Base-by-base conservation (phyloP, 805 yeast species). In the Nakazawaea holstii region DNA sequence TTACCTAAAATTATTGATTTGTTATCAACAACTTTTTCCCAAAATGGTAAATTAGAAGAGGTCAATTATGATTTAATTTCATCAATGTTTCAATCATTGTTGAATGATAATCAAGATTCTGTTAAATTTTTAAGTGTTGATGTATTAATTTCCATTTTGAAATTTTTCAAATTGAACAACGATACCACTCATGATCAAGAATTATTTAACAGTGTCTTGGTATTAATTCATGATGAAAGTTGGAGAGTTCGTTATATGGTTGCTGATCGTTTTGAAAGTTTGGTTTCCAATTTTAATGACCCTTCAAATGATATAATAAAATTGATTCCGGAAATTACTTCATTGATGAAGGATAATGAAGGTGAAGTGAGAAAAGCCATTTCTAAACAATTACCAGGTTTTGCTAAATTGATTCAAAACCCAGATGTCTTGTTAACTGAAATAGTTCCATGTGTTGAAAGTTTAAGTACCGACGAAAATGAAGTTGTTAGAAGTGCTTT, bases 181-280 rank as follows among this genome's bases (percentile, higher is more conserved):
- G 88, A 84, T 55, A 63, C 59, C 17, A 67, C 81, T 15, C 87
- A 82, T 62, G 75, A 80, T 55, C 73, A 77, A 41, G 86, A 83
- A 54, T 71, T 86, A 49, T 72, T 86, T 52, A 70, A 74, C 44
- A 77, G 83, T 53, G 76, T 95, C 2, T 74, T 84, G 53, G 79
- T 80, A 53, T 74, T 94, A 55, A 83, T 88, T 49, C 78, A 75
- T 53, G 99, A 94, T 69, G 89, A 87, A 66, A 85, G 95, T 60
- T 94, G 99, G 99, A 82, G 99, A 66, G 98, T 94, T 49, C 83
- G 99, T 60, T 94, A 92, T 68, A 90, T 94, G 83, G 95, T 96
- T 31, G 96, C 97, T n/a, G 97, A 92, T 63, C 77, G 90, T 58
- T 91, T 90, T 60, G 87, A 83, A 56, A 71, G 73, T 52, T 76